Evolutionary conservation across 2,329 filamentous ascomycete genomes (phyloP).

Genomic region (Fusarium kyushuense): DNA sequence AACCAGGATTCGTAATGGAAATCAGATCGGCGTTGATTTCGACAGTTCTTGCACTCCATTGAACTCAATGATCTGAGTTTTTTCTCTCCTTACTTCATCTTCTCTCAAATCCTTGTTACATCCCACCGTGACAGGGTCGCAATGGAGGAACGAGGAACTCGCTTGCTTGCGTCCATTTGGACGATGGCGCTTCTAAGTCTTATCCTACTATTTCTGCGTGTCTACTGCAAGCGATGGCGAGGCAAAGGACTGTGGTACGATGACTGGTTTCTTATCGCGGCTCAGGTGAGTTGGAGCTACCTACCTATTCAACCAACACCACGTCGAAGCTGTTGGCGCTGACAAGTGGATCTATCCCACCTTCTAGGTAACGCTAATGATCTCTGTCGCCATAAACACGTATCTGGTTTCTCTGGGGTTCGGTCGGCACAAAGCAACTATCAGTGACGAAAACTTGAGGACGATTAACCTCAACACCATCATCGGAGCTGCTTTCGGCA

Average conservation of each 20-base stretch:
- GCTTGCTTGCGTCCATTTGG: constrained; percentile 51
- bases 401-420: constrained; percentile 51
- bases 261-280: constrained; percentile 52
- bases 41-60: not conserved
- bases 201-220: constrained; percentile 48
- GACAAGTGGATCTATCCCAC: not conserved
- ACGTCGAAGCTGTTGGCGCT: not conserved
- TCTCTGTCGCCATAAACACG: constrained; percentile 50
- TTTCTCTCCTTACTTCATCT: not conserved
- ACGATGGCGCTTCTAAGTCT: constrained; percentile 42
- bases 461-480: constrained; percentile 49
- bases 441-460: constrained; percentile 41
- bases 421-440: constrained; percentile 41
- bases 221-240: constrained; percentile 55
- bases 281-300: constrained; percentile 51
- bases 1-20: constrained; percentile 9
- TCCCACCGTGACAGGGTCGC: not conserved
- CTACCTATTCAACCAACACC: not conserved
- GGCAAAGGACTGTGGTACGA: constrained; percentile 55
- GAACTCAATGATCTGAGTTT: constrained; percentile 3
- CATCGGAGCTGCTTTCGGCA: constrained; percentile 48
- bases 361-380: constrained; percentile 45
- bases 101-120: not conserved
- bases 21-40: constrained; percentile 24
- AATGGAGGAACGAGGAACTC: constrained; percentile 43